Base-by-base conservation (phyloP, 2,329 filamentous ascomycete species). In the Epichloe gansuensis region DNA sequence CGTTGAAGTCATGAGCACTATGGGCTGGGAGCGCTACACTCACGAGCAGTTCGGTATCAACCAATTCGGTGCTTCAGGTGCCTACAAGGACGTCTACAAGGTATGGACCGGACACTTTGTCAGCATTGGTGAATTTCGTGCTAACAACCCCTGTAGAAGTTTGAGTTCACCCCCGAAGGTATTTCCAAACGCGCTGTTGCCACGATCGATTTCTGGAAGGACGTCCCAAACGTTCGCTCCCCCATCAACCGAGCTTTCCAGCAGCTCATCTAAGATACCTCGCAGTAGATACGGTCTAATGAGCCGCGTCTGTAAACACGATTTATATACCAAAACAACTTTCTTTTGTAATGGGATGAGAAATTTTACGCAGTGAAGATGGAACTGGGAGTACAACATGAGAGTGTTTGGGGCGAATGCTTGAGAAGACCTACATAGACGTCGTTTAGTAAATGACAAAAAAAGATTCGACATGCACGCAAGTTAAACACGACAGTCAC, bases 11-110 rank as follows among this genome's bases (percentile, higher is more conserved):
- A 94, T 95, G 87, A 86, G 81, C 72, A 98, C 93, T 61, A 84
- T 96, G 74, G 93, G 93, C 62, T 98, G 93, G 93, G 90, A 97
- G 81, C 87, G 91, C 72, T 98, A 97, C 77, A 87, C 89, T 54
- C 91, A 98, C 75, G 93, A 98, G 82, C 93, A 98, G 77, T 98
- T 98, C 66, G 93, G 93, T 69, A 83, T 98, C 61, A 98, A 98
- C 85, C 83, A 93, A 69, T 98, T 98, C 73, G 93, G 93, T 82
- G 91, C 91, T 61, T 95, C 88, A 52, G 93, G 91, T 65, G 85
- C 91, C 60, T 97, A 97, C 80, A 91, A 91, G 84, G 85, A 97
- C 65, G 89, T 98, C 56, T 98, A 98, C 81, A 85, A 87, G 79
- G 87, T 77, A 76, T 72, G 79, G 71, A 51, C 34, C 34, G 47